Conservation (phyloP, 2,329 filamentous ascomycete genomes). For the Bisporella sp. region DNA sequence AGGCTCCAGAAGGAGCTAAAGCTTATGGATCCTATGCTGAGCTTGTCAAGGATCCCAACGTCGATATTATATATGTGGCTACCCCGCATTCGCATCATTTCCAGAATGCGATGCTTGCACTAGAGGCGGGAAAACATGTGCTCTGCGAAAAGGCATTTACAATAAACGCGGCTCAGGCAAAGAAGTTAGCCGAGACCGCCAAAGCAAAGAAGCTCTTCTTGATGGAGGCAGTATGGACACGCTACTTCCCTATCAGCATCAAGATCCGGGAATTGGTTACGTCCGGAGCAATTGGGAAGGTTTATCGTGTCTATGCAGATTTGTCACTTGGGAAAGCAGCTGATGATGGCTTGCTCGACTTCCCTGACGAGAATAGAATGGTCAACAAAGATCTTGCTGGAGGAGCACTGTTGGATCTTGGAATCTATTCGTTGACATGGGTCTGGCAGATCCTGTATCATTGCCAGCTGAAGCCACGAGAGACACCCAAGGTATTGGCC, state of each 20-base stretch:
- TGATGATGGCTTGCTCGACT: slow-evolving; percentile 40
- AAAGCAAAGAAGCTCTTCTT: slow-evolving; percentile 52
- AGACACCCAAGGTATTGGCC: slow-evolving; percentile 49
- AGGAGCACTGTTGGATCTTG: slow-evolving; percentile 60
- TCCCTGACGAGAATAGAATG: slow-evolving; percentile 48
- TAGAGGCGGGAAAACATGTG: slow-evolving; percentile 61
- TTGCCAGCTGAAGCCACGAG: slow-evolving; percentile 37
- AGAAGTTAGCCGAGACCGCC: slow-evolving; percentile 52
- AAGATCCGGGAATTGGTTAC: slow-evolving; percentile 45
- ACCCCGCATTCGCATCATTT: slow-evolving; percentile 70
- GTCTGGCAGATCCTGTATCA: slow-evolving; percentile 66
- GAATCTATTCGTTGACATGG: slow-evolving; percentile 66
- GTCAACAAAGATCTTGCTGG: slow-evolving; percentile 63
- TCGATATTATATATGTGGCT: slow-evolving; percentile 64
- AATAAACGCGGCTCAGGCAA: slow-evolving; percentile 58
- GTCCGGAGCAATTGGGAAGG: slow-evolving; percentile 31
- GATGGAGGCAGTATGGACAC: slow-evolving; percentile 65
- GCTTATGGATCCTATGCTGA: slow-evolving; percentile 62
- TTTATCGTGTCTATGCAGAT: slow-evolving; percentile 35
- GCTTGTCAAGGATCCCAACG: slow-evolving; percentile 54
- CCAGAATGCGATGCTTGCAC: slow-evolving; percentile 58
- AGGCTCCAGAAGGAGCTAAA: slow-evolving; percentile 48
- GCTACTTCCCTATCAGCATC: slow-evolving; percentile 61
- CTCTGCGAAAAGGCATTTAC: slow-evolving; percentile 69
- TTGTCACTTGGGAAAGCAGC: slow-evolving; percentile 40